Evolutionary conservation across 257 asterid species (phyloP).

Genomic region (Jacaranda mimosifolia): DNA sequence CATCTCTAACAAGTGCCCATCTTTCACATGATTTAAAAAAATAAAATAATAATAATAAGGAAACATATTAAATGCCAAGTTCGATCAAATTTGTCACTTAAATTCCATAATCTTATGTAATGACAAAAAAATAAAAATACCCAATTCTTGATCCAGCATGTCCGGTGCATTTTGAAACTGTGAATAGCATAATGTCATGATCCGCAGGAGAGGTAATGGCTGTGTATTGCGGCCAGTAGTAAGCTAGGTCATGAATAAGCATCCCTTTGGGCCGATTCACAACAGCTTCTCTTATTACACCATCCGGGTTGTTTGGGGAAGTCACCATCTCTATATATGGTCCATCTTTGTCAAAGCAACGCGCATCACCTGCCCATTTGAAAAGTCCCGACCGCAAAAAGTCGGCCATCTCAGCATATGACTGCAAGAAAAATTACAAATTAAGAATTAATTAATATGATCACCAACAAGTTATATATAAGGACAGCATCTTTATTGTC

Average conservation of each 20-base stretch:
- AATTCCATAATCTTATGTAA: neutral
- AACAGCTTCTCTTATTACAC: constrained; percentile 57
- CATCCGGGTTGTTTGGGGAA: constrained; percentile 84
- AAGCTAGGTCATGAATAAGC: constrained; percentile 75
- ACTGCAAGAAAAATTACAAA: constrained; percentile 44
- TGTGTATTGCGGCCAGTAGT: constrained; percentile 93
- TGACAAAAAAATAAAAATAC: constrained; percentile 37
- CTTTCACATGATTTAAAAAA: constrained; percentile 37
- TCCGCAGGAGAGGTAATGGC: constrained; percentile 70
- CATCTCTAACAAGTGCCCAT: constrained; percentile 87
- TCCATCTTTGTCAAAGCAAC: constrained; percentile 48
- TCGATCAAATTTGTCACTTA: no score
- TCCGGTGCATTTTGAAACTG: constrained; percentile 89
- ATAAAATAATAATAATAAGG: neutral
- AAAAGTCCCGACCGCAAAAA: constrained; percentile 58
- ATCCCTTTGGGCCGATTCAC: constrained; percentile 59
- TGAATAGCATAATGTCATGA: constrained; percentile 79
- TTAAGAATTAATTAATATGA: neutral
- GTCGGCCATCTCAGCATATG: constrained; percentile 66
- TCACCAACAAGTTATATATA: neutral
- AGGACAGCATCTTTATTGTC: neutral
- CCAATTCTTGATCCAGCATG: constrained; percentile 97
- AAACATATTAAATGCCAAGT: neutral
- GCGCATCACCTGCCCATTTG: constrained; percentile 88
- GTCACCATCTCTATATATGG: constrained; percentile 81